A percentile compares a stretch with the other conserved stretches of the same genome.
Conservation (phyloP, 106 monocot species). For the Apostasia shenzhenica region DNA sequence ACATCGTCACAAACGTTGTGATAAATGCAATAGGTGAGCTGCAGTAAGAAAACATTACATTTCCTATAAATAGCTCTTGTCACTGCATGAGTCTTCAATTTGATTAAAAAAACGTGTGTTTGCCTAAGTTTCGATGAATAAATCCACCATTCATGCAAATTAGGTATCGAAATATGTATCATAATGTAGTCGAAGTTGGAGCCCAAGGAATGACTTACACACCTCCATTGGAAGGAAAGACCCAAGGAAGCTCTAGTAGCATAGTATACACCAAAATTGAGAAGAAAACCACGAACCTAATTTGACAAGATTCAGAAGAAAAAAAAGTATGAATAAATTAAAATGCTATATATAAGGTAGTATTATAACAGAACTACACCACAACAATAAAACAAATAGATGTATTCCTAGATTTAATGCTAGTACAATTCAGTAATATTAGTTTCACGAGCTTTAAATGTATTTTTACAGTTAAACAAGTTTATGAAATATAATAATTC, state of each 20-base stretch:
- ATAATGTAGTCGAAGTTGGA: not conserved
- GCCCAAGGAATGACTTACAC: no score
- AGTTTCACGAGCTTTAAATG: no score
- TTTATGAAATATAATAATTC: no score
- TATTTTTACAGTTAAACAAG: no score
- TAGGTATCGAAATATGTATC: not conserved
- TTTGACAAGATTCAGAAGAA: not conserved
- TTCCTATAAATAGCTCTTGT: constrained; percentile 28
- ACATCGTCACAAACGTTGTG: constrained; percentile 85
- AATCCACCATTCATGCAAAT: constrained; percentile 19
- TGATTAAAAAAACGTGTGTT: constrained; percentile 25
- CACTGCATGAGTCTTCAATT: constrained; percentile 43
- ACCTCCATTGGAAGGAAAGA: constrained; percentile 92
- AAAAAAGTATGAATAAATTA: not conserved
- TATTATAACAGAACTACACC: no score
- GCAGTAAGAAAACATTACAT: constrained; percentile 55
- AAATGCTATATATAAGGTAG: no score
- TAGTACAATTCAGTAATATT: no score
- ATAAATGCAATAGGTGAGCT: constrained; percentile 95
- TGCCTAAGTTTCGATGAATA: not conserved
- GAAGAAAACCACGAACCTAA: constrained; percentile 96
- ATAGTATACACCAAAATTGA: constrained; percentile 99
- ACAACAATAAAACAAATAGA: no score
- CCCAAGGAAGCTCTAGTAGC: constrained; percentile 93
- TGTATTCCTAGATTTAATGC: no score